A percentile compares a stretch with the other conserved stretches of the same genome.
These are phyloP conservation scores for Geotrichum siamense DNA, from an alignment of 1,139 yeast species.

Conservation along the genomic window DNA sequence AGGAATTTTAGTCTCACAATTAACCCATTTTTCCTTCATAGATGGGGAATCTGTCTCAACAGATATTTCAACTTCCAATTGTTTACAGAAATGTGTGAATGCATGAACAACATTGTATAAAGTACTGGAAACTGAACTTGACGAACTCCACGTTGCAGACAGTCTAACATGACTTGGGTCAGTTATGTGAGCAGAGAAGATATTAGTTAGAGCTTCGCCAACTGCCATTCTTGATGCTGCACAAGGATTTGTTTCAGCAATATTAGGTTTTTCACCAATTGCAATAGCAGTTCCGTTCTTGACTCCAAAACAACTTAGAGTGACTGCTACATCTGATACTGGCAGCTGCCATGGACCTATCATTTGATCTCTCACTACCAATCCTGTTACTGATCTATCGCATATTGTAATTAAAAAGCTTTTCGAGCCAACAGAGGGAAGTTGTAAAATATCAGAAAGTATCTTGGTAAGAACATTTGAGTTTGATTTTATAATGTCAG, in stretches of 20 bases:
- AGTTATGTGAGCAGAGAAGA: conserved; percentile 84
- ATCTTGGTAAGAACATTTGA: conserved; percentile 36
- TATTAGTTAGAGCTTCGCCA: conserved; percentile 85
- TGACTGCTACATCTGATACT: conserved; percentile 98
- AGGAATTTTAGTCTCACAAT: not conserved
- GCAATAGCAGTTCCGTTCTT: conserved; percentile 95
- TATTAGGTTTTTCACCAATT: conserved; percentile 91
- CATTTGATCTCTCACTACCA: conserved; percentile 95
- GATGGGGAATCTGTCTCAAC: not conserved
- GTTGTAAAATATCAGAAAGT: conserved; percentile 67
- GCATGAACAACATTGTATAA: conserved; percentile 94
- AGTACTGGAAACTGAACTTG: conserved; percentile 92
- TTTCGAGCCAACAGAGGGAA: conserved; percentile 95
- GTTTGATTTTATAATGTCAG: conserved; percentile 33
- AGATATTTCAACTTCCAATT: not conserved
- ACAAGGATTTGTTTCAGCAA: conserved; percentile 83
- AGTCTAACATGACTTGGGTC: conserved; percentile 68
- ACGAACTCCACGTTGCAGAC: conserved; percentile 99
- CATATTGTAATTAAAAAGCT: conserved; percentile 95
- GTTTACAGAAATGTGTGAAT: conserved; percentile 18
- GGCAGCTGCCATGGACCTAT: conserved; percentile 99
- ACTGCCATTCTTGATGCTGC: conserved; percentile 95
- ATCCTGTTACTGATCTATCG: conserved; percentile 92
- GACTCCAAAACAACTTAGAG: conserved; percentile 80
- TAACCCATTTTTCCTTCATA: not conserved